Base-by-base conservation (phyloP, 805 yeast species). In the Pichia pseudocactophila region DNA sequence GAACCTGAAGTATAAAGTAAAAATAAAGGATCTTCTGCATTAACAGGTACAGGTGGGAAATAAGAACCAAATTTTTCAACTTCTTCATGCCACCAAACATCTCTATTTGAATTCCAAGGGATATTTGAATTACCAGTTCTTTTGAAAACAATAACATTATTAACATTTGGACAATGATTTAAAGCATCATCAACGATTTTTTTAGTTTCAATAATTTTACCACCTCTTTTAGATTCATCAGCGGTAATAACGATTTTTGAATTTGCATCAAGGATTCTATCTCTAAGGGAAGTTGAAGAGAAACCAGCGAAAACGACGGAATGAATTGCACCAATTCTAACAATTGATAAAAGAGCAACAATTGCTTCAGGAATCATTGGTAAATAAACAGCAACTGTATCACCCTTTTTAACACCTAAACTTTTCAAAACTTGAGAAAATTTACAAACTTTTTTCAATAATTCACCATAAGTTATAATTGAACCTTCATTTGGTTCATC, bases 251-350 rank as follows among this genome's bases (percentile, higher is more conserved):
- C 80, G 34, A 81, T 73, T 57, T 73, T 79, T 34, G 86, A 80
- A 52, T 73, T 64, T 31, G 89, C 92, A 56, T 82, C 85, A 50
- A 69, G 71, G 56, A 82, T 78, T 52, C 90, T 73, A 62, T 82
- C 90, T 47, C 75, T 69, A 49, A 82, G 67, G 10, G 87, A 80
- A 44, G 80, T 80, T 32, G 86, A 72, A 8, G 83, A 76, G 63
- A 84, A 84, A 6, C 95, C 95, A 25, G 94, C 94, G 66, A 84
- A 84, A 27, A 84, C 81, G 30, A 83, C 92, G 2, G 90, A 81
- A 62, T 84, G 95, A 46, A 83, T 68, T 12, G 94, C 95, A 54
- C 95, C 94, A 49, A 84, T 68, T 63, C 95, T 72, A 34, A 76
- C 74, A 56, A 83, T 81, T 20, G 95, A 94, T 63, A 84, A 65